These are phyloP conservation scores for Penicillium diatomitis DNA, from an alignment of 495 filamentous ascomycete genomes.

Conservation along the genomic window DNA sequence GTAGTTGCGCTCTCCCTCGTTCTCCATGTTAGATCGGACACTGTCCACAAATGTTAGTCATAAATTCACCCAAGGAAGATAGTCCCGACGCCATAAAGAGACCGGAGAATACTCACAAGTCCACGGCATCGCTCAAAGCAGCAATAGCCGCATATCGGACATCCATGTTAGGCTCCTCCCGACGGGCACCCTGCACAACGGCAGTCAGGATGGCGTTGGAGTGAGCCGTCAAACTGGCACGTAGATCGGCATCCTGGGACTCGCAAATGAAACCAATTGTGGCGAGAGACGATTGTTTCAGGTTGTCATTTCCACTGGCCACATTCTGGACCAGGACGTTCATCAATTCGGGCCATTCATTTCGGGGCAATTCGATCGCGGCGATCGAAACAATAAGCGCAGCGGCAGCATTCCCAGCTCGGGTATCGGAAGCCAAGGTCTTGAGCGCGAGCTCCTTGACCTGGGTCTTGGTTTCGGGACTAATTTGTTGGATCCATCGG, in stretches of 20 bases:
- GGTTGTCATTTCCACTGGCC: constrained; percentile 68
- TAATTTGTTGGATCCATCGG: constrained; percentile 80
- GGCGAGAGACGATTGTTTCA: constrained; percentile 89
- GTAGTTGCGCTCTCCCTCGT: constrained; percentile 97
- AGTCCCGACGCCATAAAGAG: background rate
- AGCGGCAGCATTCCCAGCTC: constrained; percentile 80
- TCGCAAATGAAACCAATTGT: constrained; percentile 98
- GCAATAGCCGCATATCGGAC: constrained; percentile 87
- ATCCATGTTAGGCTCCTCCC: constrained; percentile 84
- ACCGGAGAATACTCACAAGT: constrained; percentile 44
- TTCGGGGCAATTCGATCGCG: constrained; percentile 82
- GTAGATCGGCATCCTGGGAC: constrained; percentile 78
- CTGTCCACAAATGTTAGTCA: background rate
- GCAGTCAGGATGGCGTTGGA: constrained; percentile 97
- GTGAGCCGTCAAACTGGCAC: constrained; percentile 69
- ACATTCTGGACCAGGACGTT: constrained; percentile 80
- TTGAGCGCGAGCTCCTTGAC: constrained; percentile 83
- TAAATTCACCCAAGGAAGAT: background rate
- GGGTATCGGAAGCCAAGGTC: constrained; percentile 69
- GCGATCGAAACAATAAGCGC: constrained; percentile 94
- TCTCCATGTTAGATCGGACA: constrained; percentile 94
- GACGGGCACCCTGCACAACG: constrained; percentile 92
- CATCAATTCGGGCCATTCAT: constrained; percentile 97
- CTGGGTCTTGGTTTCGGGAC: constrained; percentile 64
- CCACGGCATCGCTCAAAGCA: constrained; percentile 91